Conservation (phyloP, 495 filamentous ascomycete genomes). For the Parachaetomium inaequale region DNA sequence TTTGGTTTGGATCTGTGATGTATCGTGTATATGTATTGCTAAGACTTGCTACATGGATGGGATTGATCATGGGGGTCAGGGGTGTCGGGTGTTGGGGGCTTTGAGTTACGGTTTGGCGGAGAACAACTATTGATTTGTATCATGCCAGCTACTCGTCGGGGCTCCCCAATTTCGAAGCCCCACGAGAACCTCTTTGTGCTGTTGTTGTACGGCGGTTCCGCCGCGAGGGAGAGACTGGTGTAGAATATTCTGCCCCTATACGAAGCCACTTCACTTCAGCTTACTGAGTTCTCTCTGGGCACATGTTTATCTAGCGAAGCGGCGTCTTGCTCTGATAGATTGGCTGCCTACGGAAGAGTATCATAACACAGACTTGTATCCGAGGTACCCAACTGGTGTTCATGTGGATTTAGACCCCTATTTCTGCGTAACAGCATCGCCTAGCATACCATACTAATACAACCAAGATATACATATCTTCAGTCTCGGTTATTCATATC, state of each 20-base stretch:
- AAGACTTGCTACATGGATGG: neutral
- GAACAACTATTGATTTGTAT: neutral
- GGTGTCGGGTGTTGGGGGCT: neutral
- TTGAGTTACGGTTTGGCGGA: neutral
- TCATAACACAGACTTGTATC: too few species aligned
- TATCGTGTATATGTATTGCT: constrained; percentile 2
- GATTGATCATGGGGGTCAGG: neutral
- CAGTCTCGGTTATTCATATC: neutral
- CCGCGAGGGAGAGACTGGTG: too few species aligned
- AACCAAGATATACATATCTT: constrained; percentile 1
- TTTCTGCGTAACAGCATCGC: neutral
- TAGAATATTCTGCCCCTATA: too few species aligned
- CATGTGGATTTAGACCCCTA: neutral
- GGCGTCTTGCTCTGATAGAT: too few species aligned
- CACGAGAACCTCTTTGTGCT: too few species aligned
- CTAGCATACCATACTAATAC: constrained; percentile 8
- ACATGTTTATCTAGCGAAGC: too few species aligned
- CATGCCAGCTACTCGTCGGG: neutral
- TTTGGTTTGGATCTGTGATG: neutral
- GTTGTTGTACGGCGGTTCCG: too few species aligned
- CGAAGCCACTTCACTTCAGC: too few species aligned
- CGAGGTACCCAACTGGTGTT: too few species aligned
- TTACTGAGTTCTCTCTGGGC: too few species aligned
- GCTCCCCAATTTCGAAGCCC: too few species aligned
- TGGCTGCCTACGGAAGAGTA: too few species aligned